Evolutionary conservation across 441 rosid genomes (phyloP).

Genomic region (Gossypium lobatum): DNA sequence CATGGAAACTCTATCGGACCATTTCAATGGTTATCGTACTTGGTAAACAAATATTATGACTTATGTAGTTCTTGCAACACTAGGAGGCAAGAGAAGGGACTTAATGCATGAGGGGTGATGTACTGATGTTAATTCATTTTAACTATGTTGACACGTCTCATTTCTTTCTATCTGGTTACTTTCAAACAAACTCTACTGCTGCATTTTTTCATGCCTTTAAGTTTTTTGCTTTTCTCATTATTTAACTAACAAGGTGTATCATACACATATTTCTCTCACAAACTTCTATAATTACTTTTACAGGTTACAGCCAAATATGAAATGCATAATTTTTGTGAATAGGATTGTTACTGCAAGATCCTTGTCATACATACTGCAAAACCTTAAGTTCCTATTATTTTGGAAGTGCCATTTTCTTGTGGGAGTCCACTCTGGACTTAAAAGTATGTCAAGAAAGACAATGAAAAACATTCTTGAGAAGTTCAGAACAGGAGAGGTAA

Average conservation of each 20-base stretch:
- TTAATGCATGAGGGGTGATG: neutral
- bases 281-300: conserved; percentile 21
- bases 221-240: neutral
- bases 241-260: neutral
- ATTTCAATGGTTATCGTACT: neutral
- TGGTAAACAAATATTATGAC: neutral
- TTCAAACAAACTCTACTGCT: neutral
- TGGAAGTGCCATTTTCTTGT: conserved; percentile 94
- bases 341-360: conserved; percentile 87
- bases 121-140: neutral
- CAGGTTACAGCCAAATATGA: conserved; percentile 82
- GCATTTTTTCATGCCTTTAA: neutral
- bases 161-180: neutral
- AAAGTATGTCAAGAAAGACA: conserved; percentile 68
- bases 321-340: conserved; percentile 89
- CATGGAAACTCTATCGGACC: neutral
- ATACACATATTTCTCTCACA: conserved; percentile 12
- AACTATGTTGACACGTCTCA: neutral
- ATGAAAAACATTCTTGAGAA: conserved; percentile 69
- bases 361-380: conserved; percentile 64
- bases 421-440: conserved; percentile 83
- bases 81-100: conserved; percentile 4
- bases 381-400: conserved; percentile 48
- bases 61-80: neutral
- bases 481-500: conserved; percentile 80